These are phyloP conservation scores for Fusarium sp. DNA, from an alignment of 2,329 filamentous ascomycete species.

Conservation along the genomic window DNA sequence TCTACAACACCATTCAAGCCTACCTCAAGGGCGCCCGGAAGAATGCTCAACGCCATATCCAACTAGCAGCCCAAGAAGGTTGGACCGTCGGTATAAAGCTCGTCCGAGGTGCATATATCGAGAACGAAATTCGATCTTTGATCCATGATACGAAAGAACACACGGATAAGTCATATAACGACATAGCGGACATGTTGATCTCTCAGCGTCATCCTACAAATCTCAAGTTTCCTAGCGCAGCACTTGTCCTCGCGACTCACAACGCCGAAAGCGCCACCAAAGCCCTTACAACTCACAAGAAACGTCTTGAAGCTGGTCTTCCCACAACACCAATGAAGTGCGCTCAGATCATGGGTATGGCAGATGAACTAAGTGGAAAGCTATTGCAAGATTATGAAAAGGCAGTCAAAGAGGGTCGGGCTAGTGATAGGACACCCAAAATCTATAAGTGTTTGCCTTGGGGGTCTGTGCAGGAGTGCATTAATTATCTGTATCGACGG, in stretches of 20 bases:
- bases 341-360: slow-evolving; percentile 68
- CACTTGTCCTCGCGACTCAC: slow-evolving; percentile 65
- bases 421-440: slow-evolving; percentile 32
- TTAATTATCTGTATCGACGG: slow-evolving; percentile 53
- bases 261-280: slow-evolving; percentile 57
- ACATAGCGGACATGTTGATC: slow-evolving; percentile 59
- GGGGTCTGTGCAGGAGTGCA: slow-evolving; percentile 54
- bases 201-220: slow-evolving; percentile 45
- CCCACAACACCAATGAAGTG: slow-evolving; percentile 55
- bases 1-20: slow-evolving; percentile 66
- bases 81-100: slow-evolving; percentile 67
- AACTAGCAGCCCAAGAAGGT: slow-evolving; percentile 56
- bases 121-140: slow-evolving; percentile 58
- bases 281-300: slow-evolving; percentile 49
- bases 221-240: slow-evolving; percentile 55
- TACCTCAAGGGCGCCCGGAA: slow-evolving; percentile 62
- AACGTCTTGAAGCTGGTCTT: slow-evolving; percentile 48
- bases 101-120: slow-evolving; percentile 67
- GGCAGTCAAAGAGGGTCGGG: slow-evolving; percentile 5
- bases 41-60: slow-evolving; percentile 59
- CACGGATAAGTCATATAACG: slow-evolving; percentile 64
- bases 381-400: slow-evolving; percentile 54
- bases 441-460: slow-evolving; percentile 55
- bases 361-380: slow-evolving; percentile 64
- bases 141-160: slow-evolving; percentile 64